A percentile compares a stretch with the other conserved stretches of the same genome.
Evolutionary conservation across 148 eudicot species (phyloP).

Genomic region (Silene conica): DNA sequence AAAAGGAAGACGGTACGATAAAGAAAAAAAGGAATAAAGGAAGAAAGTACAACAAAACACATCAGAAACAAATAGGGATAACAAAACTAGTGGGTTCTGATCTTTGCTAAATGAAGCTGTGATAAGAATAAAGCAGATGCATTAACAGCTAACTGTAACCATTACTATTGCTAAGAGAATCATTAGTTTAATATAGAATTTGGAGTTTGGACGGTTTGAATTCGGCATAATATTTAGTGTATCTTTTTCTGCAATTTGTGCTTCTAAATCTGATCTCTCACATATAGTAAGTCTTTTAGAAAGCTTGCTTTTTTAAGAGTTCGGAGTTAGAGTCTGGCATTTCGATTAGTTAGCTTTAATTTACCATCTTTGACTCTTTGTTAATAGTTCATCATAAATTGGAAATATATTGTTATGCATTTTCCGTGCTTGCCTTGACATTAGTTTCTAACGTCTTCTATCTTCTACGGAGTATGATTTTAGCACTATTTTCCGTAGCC

Average conservation of each 20-base stretch:
- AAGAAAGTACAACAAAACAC: constrained; percentile 1
- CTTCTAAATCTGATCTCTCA: constrained; percentile 1
- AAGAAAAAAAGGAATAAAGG: constrained; percentile 9
- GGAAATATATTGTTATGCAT: background rate
- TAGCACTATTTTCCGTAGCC: background rate
- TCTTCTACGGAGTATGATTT: background rate
- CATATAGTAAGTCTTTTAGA: background rate
- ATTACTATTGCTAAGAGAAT: constrained; percentile 11
- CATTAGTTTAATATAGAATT: background rate
- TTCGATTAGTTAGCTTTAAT: background rate
- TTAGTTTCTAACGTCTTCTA: background rate
- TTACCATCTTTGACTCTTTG: too few species aligned
- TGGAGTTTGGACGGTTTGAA: constrained; percentile 7
- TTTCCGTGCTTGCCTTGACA: background rate
- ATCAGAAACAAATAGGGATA: background rate
- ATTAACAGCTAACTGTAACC: constrained; percentile 15
- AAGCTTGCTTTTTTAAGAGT: background rate
- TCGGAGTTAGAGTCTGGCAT: background rate
- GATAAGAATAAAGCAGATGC: constrained; percentile 14
- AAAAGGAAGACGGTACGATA: background rate
- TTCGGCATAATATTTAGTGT: constrained; percentile 1
- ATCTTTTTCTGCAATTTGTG: background rate
- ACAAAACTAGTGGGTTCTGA: background rate
- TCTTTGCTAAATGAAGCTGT: constrained; percentile 5
- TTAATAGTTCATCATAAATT: background rate